Base-by-base conservation (phyloP, 257 asterid species). In the Rubia yunnanensis region DNA sequence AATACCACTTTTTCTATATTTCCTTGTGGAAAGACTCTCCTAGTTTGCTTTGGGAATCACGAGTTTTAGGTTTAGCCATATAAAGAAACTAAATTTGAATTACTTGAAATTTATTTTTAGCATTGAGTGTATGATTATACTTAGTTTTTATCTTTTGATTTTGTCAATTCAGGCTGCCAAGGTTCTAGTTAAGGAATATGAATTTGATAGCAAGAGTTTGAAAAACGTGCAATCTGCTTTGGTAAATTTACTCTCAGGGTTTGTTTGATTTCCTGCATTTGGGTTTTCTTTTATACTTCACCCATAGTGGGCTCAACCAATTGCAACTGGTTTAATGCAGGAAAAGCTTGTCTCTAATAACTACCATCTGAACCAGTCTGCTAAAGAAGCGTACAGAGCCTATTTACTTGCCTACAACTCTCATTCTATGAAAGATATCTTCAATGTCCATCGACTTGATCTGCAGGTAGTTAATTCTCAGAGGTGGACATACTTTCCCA, bases 361-460 rank as follows among this genome's bases (percentile, higher is more conserved):
- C 78, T 86, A 82, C 76, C 75, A 88, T 67, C 62, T 94, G 78
- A 86, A 86, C 68, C 84, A 94, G 81, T 88, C 94, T 0, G 99
- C 99, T 34, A 94, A 88, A 82, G 99, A 90, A 54, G 99, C 97
- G 4, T 94, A 94, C 81, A 82, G 92, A 77, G 73, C 96, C 64
- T 94, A 89, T 72, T 80, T 94, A 54, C 82, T 84, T 61, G 90
- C 99, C 0, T 94, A 94, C 76, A 86, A 90, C 72, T 89, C 97
- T 2, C 99, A 90, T 74, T 84, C 99, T 36, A 80, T 83, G 99
- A 94, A 94, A 78, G 97, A 94, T 55, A 90, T 90, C 58, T 92
- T 94, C 73, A 85, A 90, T 73, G 91, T 90, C 36, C 96, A 86
- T 73, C 78, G 85, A 48, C 99, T 94, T 48, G 94, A 94, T 71